Percentiles rank a stretch among this genome's conserved stretches.
Conservation (phyloP, 139 green algal species). For the Marvania coccoides region DNA sequence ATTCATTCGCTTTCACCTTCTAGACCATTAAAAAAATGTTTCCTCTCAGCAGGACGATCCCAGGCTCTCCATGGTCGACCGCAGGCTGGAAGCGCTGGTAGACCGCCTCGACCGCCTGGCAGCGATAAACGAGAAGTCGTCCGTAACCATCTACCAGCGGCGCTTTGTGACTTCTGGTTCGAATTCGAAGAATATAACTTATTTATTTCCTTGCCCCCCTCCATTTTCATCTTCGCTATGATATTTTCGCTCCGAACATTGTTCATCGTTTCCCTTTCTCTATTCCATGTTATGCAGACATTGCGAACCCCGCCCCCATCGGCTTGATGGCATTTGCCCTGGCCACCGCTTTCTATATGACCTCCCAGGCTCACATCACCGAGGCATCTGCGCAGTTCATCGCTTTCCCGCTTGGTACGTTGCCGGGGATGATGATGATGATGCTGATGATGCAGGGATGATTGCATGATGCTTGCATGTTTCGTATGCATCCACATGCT, state of each 20-base stretch:
- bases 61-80: too few relatives aligned
- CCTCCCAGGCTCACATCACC: background rate
- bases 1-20: too few relatives aligned
- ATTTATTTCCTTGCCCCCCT: too few relatives aligned
- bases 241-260: too few relatives aligned
- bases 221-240: too few relatives aligned
- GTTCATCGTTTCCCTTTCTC: too few relatives aligned
- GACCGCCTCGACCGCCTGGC: background rate
- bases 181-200: too few relatives aligned
- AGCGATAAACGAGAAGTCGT: background rate
- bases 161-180: background rate
- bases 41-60: too few relatives aligned
- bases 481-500: background rate
- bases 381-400: background rate
- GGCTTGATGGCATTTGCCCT: slow-evolving; percentile 30
- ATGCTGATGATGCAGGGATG: background rate
- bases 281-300: too few relatives aligned
- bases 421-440: background rate
- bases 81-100: background rate
- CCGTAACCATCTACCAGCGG: background rate
- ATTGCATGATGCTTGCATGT: background rate
- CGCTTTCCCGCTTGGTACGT: background rate
- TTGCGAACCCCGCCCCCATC: slow-evolving; percentile 21
- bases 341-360: slow-evolving; percentile 7
- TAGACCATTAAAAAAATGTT: too few relatives aligned